Evolutionary conservation across 2,329 filamentous ascomycete genomes (phyloP), one percentile per base, ranked within the genome.

Genomic region (Paradendryphiella salina): DNA sequence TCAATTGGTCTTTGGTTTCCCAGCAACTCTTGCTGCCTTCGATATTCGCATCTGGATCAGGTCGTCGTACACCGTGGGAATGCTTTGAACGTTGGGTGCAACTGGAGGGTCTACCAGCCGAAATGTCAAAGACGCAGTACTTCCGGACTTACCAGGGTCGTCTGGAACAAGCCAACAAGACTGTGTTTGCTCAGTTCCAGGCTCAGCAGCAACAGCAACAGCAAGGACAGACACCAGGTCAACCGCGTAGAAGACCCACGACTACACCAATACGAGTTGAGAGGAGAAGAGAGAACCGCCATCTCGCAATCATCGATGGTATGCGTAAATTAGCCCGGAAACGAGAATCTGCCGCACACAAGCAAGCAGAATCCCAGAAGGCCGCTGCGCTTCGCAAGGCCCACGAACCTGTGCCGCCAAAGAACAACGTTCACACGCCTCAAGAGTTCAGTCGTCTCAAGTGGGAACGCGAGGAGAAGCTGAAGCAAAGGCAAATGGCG

Each of bases 61-160:
- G 97, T 70, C 83, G 94, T 55, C 84, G 94, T 39, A 97, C 93
- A 2, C 91, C 93, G 0, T 99, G 94, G 94, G 94, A 99, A 75
- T 99, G 94, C 70, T 99, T 99, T 64, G 94, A 99, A 74, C 84
- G 94, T 35, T 99, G 93, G 93, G 88, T 96, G 46, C 86, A 89
- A 61, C 78, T 97, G 10, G 94, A 97, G 75, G 91, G 92, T 1
- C 79, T 96, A 31, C 93, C 94, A 4, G 84, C 87, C 9, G 94
- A 99, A 59, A 95, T 97, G 87, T 86, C 88, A 14, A 96, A 96
- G 76, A 96, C 90, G 0, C 88, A 92, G 36, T 99, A 97, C 71
- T 99, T 97, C 80, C 90, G 91, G 66, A 84, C 83, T 9, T 87
- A 86, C 63, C 83, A 84, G 54, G 77, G 81, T 47, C 76, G 85